Base-by-base conservation (phyloP, 2,329 filamentous ascomycete genomes). In the Pezicula neosporulosa region DNA sequence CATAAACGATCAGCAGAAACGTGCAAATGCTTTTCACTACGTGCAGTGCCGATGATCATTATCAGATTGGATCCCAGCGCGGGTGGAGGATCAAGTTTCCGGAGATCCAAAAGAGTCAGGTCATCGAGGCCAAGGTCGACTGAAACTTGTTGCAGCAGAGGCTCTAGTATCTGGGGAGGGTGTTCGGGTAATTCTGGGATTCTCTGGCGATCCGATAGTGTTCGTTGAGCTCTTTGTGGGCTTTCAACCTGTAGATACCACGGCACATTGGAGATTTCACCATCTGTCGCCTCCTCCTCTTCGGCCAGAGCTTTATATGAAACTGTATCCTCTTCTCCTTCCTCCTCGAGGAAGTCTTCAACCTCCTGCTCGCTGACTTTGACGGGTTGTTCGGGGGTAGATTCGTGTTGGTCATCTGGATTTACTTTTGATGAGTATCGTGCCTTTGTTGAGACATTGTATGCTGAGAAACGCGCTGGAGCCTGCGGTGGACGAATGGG, bases 11-110 rank as follows among this genome's bases (percentile, higher is more conserved):
- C 91, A 0, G 92, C 90, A 1, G 90, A 90, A 19, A 96, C 87
- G 65, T 96, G 93, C 35, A 99, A 76, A 72, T 99, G 94, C 48
- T 93, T 91, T 68, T 97, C 90, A 62, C 90, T 95, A 52, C 94
- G 86, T 13, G 93, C 90, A 8, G 91, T 96, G 38, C 88, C 91
- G 57, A 99, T 83, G 28, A 99, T 72, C 94, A 97, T 97, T 49
- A 99, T 79, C 27, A 97, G 78, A 62, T 93, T 92, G 2, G 89
- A 83, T 1, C 94, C 94, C 1, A 99, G 78, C 0, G 92, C 92
- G 0, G 93, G 86, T 0, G 92, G 89, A 1, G 92, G 91, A 61
- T 97, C 89, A 46, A 97, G 77, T 36, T 82, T 74, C 51, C 94
- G 89, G 30, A 99, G 77, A 65, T 99, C 94, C 44, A 96, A 76